Evolutionary conservation across 345 rosid genomes (phyloP).

Genomic region (Citrus inodora): DNA sequence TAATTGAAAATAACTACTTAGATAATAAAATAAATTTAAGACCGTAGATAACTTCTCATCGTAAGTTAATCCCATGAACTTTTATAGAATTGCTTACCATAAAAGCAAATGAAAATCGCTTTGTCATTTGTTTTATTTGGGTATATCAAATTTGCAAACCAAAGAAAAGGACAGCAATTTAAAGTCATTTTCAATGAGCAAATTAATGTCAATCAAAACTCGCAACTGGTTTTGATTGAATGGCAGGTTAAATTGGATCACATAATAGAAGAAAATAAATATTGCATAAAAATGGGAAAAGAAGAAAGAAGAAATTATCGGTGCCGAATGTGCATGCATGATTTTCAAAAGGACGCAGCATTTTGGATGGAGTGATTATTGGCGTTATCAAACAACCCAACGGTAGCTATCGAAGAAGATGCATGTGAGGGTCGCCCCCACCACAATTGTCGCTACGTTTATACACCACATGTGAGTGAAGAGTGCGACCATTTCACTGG

Average conservation of each 20-base stretch:
- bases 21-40: too few relatives aligned
- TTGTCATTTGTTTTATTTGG: too few relatives aligned
- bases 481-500: background rate
- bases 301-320: background rate
- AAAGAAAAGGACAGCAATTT: background rate
- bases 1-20: too few relatives aligned
- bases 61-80: too few relatives aligned
- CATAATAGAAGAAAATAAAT: background rate
- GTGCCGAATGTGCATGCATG: background rate
- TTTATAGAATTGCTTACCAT: too few relatives aligned
- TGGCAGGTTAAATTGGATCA: background rate
- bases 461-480: constrained; percentile 18
- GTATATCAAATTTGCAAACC: background rate
- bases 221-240: background rate
- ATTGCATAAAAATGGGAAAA: background rate
- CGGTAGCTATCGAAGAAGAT: background rate
- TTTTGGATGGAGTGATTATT: background rate
- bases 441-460: constrained; percentile 7
- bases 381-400: background rate
- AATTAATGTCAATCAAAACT: background rate
- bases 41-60: too few relatives aligned
- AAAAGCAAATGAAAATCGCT: too few relatives aligned
- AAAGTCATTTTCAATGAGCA: background rate
- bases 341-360: background rate
- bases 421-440: constrained; percentile 16